Percentiles rank a stretch among this genome's conserved stretches.
These are phyloP conservation scores for Nicotiana undulata DNA, from an alignment of 257 asterid species.

Conservation along the genomic window DNA sequence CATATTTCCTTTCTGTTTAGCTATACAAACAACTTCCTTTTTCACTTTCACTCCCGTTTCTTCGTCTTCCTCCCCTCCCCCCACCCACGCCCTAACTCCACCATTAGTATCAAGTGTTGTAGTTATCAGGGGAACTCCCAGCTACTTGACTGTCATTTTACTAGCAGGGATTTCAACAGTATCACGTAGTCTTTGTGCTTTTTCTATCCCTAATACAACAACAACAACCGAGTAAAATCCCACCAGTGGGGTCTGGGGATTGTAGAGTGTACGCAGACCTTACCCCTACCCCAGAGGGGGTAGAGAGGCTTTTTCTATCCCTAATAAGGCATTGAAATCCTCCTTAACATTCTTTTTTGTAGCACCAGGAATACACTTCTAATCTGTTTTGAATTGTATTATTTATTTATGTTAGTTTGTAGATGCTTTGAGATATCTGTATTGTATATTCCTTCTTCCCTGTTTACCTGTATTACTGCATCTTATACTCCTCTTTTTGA, in stretches of 20 bases:
- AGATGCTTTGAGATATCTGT: not conserved
- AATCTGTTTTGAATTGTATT: not conserved
- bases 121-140: not conserved
- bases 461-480: not conserved
- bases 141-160: too few species aligned
- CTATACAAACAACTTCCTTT: not conserved
- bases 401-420: not conserved
- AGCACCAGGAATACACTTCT: not conserved
- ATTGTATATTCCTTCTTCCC: not conserved
- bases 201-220: not conserved
- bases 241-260: too few species aligned
- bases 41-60: not conserved
- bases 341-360: not conserved
- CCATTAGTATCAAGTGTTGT: not conserved
- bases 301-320: not conserved
- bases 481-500: not conserved
- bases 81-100: not conserved
- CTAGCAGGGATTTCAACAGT: not conserved
- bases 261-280: too few species aligned
- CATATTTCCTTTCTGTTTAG: not conserved
- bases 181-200: not conserved
- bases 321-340: not conserved
- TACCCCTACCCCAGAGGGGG: too few species aligned
- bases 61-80: not conserved
- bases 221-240: too few species aligned